A percentile compares a stretch with the other conserved stretches of the same genome.
phyloP scores from a whole-genome alignment of 2,329 filamentous ascomycete species.

The Dothiorella sarmentorum region DNA sequence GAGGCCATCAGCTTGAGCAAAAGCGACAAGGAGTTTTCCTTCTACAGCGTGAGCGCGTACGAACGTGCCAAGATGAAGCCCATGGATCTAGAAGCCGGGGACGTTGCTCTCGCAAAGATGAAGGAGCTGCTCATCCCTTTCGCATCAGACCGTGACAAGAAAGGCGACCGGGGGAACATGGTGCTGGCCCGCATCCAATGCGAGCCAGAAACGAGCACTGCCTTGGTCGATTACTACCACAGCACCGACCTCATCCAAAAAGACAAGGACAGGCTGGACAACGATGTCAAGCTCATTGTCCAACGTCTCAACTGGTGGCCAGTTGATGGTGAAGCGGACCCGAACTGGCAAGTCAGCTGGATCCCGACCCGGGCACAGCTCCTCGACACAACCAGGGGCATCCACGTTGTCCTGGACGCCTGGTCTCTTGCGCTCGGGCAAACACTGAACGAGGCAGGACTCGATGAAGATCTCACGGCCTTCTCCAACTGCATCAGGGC shows the following conservation, averaged over 20 bases:
- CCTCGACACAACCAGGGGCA: too few relatives aligned
- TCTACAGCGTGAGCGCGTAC: neutral
- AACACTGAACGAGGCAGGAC: too few relatives aligned
- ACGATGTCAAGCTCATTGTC: neutral
- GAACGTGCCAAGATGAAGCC: neutral
- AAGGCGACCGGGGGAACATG: too few relatives aligned
- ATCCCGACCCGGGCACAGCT: too few relatives aligned
- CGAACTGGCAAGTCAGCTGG: too few relatives aligned
- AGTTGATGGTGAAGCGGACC: neutral
- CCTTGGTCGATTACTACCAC: too few relatives aligned
- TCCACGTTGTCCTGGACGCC: constrained; percentile 22
- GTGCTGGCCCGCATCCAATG: too few relatives aligned
- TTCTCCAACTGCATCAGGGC: too few relatives aligned
- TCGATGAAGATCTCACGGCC: neutral
- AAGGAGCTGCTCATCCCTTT: neutral
- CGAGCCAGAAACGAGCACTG: too few relatives aligned
- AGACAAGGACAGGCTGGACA: neutral
- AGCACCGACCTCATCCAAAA: neutral
- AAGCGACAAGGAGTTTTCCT: neutral
- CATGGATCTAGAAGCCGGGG: too few relatives aligned
- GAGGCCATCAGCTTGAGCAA: neutral
- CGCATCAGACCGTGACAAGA: neutral
- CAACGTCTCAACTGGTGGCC: neutral
- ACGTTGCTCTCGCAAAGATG: neutral
- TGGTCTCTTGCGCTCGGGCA: constrained; percentile 24